A percentile compares a stretch with the other conserved stretches of the same genome.
Conservation (phyloP, 441 rosid genomes). For the Populus hybrid region DNA sequence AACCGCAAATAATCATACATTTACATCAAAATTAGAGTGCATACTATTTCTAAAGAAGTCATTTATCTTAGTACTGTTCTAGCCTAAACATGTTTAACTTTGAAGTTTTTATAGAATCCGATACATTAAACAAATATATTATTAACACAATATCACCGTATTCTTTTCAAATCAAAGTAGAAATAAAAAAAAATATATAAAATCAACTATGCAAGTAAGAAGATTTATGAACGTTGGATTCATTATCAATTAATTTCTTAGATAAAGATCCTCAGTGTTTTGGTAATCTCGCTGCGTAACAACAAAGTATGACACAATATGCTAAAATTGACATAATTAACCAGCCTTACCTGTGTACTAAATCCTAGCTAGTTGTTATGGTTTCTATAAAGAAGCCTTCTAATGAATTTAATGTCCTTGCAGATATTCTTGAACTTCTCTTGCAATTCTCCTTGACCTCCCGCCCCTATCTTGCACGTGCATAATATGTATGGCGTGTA, state of each 20-base stretch:
- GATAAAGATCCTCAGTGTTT: neutral
- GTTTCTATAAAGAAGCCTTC: neutral
- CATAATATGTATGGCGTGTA: neutral
- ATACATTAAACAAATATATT: no score
- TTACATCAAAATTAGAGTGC: accelerated
- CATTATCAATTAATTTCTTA: neutral
- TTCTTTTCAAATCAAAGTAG: no score
- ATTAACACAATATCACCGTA: no score
- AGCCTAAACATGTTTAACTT: no score
- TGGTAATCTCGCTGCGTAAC: neutral
- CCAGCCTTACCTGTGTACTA: neutral
- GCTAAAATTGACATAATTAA: neutral
- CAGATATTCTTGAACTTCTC: neutral
- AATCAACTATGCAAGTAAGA: neutral
- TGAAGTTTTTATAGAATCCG: no score
- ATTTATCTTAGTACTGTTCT: accelerated
- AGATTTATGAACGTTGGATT: neutral
- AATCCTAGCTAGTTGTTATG: neutral
- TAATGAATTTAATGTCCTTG: neutral
- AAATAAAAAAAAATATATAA: neutral
- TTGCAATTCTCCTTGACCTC: neutral
- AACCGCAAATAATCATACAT: accelerated
- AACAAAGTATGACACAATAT: neutral
- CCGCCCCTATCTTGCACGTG: neutral
- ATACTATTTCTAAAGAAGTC: no score